Evolutionary conservation across 768 basidiomycete genomes (phyloP), one percentile per base, ranked within the genome.

Genomic region (Leccinum incarnatum): DNA sequence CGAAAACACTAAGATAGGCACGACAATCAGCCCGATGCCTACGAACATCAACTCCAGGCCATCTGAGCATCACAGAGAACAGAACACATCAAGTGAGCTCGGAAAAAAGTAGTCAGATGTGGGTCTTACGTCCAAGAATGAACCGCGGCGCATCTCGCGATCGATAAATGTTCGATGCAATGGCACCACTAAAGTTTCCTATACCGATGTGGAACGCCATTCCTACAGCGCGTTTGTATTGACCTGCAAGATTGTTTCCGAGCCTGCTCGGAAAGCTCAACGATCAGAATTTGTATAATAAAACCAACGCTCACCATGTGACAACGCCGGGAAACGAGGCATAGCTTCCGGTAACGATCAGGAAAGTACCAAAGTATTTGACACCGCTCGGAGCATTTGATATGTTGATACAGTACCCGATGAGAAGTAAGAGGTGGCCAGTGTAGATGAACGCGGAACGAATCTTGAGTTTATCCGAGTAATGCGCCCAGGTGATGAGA

Each of bases 321-420:
- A 87, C 74, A 1, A 85, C 69, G 10, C 83, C 86, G 10, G 89
- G 86, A 61, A 85, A 78, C 0, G 78, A 74, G 61, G 86, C 57
- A 21, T 66, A 89, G 46, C 78, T 77, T 21, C 89, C 89, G 0
- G 78, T 76, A 7, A 89, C 86, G 30, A 80, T 78, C 55, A 89
- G 80, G 76, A 86, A 91, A 0, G 84, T 88, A 1, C 87, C 88
- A 60, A 88, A 86, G 68, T 89, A 90, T 71, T 89, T 89, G 25
- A 75, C 83, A 0, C 84, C 84, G 49, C 67, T 65, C 0, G 80
- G 63, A 1, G 72, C 81, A 17, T 78, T 66, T 1, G 85, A 83
- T 53, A 89, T 83, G 65, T 88, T 85, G 70, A 89, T 87, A 0
- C 77, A 56, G 65, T 84, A 89, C 0, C 88, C 87, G 29, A 86